Percentiles rank a stretch among this genome's conserved stretches.
These are phyloP conservation scores for Bipolaris gigantea DNA, from an alignment of 2,329 filamentous ascomycete species.

Conservation along the genomic window DNA sequence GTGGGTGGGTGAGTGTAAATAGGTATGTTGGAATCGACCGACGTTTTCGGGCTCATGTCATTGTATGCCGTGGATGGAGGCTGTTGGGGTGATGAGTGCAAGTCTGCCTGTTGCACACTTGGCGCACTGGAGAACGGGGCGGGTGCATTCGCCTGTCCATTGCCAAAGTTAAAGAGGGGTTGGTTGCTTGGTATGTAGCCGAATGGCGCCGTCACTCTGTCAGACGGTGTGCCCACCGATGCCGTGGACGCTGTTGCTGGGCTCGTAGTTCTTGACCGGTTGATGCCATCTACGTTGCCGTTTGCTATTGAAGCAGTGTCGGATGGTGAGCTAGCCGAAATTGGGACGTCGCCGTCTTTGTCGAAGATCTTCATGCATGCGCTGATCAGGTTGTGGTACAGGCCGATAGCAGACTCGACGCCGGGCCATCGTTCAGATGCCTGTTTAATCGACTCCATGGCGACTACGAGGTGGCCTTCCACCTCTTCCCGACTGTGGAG, in stretches of 20 bases:
- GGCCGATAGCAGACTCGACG: constrained; percentile 76
- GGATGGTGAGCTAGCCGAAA: constrained; percentile 52
- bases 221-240: constrained; percentile 44
- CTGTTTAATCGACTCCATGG: constrained; percentile 75
- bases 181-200: constrained; percentile 43
- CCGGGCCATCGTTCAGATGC: constrained; percentile 92
- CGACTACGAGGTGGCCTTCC: constrained; percentile 71
- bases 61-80: constrained; percentile 24
- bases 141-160: constrained; percentile 19
- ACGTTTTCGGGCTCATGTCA: constrained; percentile 36
- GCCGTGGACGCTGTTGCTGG: constrained; percentile 46
- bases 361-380: constrained; percentile 90
- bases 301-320: constrained; percentile 49
- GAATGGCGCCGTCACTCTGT: constrained; percentile 38
- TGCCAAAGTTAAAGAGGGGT: constrained; percentile 33
- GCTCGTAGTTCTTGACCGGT: constrained; percentile 51
- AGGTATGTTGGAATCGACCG: constrained; percentile 33
- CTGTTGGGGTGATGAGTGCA: constrained; percentile 35
- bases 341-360: constrained; percentile 55
- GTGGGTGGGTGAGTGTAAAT: constrained; percentile 34
- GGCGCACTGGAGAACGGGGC: constrained; percentile 27
- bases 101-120: constrained; percentile 21
- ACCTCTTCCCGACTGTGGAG: constrained; percentile 74
- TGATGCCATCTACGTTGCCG: constrained; percentile 47
- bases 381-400: constrained; percentile 82